phyloP scores from a whole-genome alignment of 441 rosid species.

The Biscutella laevigata region DNA sequence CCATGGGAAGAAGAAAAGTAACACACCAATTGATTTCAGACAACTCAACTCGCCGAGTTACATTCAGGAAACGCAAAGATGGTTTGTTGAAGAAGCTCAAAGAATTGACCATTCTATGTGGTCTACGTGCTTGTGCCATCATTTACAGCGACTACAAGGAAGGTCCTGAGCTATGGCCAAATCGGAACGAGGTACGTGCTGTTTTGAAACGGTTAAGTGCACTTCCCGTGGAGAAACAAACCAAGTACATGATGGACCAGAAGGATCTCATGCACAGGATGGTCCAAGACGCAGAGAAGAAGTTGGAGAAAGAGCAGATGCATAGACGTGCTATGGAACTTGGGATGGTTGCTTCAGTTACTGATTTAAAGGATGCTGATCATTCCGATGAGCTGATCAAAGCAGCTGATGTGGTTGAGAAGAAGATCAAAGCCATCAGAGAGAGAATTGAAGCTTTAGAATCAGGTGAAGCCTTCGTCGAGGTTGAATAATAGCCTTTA shows the following conservation, averaged over 20 bases:
- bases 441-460: constrained; percentile 10
- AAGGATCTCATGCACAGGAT: constrained; percentile 22
- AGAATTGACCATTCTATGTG: constrained; percentile 60
- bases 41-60: constrained; percentile 35
- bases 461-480: background rate
- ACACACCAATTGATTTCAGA: constrained; percentile 38
- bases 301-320: constrained; percentile 10
- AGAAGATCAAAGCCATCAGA: constrained; percentile 4
- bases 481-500: background rate
- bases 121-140: constrained; percentile 44
- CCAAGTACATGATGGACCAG: constrained; percentile 27
- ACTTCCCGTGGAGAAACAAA: constrained; percentile 20
- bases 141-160: constrained; percentile 33
- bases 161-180: constrained; percentile 37
- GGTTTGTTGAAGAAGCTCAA: constrained; percentile 51
- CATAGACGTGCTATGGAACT: constrained; percentile 18
- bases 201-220: constrained; percentile 15
- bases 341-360: background rate
- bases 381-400: constrained; percentile 17
- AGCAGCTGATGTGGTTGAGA: constrained; percentile 17
- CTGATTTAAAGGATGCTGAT: constrained; percentile 11
- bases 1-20: constrained; percentile 41
- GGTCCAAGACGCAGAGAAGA: constrained; percentile 19
- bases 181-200: constrained; percentile 6
- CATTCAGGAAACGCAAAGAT: constrained; percentile 46